Percentiles rank a stretch among this genome's conserved stretches.
These are phyloP conservation scores for Peronospora belbahrii DNA, from an alignment of 352 stramenopile genomes.

Conservation along the genomic window DNA sequence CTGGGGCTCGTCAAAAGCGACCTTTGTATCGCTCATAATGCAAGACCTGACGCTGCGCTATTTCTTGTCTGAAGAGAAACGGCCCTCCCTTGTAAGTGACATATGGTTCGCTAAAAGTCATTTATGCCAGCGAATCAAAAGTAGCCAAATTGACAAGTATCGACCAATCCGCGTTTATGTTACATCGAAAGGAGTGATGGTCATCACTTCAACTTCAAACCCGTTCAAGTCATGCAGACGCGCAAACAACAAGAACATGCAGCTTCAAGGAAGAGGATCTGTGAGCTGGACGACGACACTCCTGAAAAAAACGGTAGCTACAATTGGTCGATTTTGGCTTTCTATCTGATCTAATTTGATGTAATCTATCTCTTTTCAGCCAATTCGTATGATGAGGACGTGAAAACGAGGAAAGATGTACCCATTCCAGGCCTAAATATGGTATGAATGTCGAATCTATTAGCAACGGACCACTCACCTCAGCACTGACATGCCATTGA, in stretches of 20 bases:
- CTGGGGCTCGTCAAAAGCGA: conserved; percentile 38
- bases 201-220: conserved; percentile 34
- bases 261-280: conserved; percentile 21
- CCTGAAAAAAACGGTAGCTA: conserved; percentile 19
- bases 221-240: conserved; percentile 24
- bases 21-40: conserved; percentile 41
- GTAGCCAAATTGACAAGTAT: not conserved
- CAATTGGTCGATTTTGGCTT: not conserved
- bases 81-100: conserved; percentile 7
- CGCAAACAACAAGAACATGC: conserved; percentile 3
- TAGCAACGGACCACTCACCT: no score
- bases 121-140: conserved; percentile 17
- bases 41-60: no score
- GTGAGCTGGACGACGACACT: conserved; percentile 25
- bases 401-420: no score
- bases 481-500: not conserved
- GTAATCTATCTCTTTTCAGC: conserved; percentile 13
- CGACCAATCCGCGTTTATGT: conserved; percentile 6
- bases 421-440: no score
- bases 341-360: no score
- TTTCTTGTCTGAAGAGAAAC: conserved; percentile 22
- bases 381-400: conserved; percentile 16
- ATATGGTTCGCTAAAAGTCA: conserved; percentile 37
- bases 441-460: no score
- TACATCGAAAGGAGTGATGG: conserved; percentile 22